Conservation (phyloP, 2,329 filamentous ascomycete genomes). For the Ceratocystis albifundus region DNA sequence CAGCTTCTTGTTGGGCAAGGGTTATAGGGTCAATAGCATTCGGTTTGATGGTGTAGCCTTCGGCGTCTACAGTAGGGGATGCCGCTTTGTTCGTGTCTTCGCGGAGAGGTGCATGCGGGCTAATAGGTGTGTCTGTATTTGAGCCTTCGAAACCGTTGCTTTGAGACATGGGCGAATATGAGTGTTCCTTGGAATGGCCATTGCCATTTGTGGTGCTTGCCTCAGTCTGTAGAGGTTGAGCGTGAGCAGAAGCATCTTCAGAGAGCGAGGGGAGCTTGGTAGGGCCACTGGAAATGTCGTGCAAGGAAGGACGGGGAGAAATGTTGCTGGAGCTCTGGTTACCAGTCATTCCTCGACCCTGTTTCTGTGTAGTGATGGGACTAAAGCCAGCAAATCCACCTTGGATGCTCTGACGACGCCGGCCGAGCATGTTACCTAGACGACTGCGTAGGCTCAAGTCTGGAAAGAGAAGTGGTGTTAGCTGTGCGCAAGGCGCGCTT, state of each 20-base stretch:
- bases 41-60: conserved; percentile 65
- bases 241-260: conserved; percentile 38
- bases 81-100: conserved; percentile 25
- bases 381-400: conserved; percentile 50
- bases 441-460: conserved; percentile 33
- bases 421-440: conserved; percentile 57
- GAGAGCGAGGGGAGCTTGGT: conserved; percentile 41
- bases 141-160: neutral
- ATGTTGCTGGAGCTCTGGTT: conserved; percentile 46
- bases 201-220: conserved; percentile 23
- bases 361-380: conserved; percentile 45
- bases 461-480: neutral
- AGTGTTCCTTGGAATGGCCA: conserved; percentile 34
- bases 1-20: conserved; percentile 56
- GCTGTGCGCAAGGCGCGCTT: neutral
- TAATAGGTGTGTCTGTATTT: neutral
- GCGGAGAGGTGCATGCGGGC: neutral
- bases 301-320: conserved; percentile 49
- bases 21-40: conserved; percentile 55
- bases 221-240: neutral
- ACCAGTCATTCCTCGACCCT: conserved; percentile 46
- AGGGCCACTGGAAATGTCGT: conserved; percentile 42
- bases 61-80: conserved; percentile 43
- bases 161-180: conserved; percentile 29
- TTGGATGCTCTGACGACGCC: conserved; percentile 55